phyloP scores from a whole-genome alignment of 2,329 filamentous ascomycete genomes.

The Botrytis tulipae region DNA sequence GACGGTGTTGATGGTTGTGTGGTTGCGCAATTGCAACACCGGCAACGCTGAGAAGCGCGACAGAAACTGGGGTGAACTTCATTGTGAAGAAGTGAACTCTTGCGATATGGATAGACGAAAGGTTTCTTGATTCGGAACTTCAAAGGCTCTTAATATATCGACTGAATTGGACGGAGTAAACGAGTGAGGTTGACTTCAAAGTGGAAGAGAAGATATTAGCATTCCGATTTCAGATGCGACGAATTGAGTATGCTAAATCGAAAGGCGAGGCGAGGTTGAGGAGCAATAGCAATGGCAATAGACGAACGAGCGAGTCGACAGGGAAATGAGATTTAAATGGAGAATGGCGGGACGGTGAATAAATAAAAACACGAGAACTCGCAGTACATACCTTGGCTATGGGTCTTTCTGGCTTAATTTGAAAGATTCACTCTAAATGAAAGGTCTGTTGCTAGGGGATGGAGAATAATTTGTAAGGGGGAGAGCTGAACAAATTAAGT shows the following conservation, averaged over 20 bases:
- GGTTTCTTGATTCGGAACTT: slow-evolving; percentile 17
- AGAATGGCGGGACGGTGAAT: slow-evolving; percentile 8
- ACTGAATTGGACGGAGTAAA: background rate
- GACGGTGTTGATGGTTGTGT: slow-evolving; percentile 58
- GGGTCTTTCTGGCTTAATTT: slow-evolving; percentile 20
- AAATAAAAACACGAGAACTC: background rate
- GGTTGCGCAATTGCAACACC: slow-evolving; percentile 57
- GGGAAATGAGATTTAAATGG: slow-evolving; percentile 1
- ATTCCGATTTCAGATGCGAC: slow-evolving; percentile 21
- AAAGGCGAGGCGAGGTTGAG: background rate
- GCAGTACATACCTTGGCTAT: slow-evolving; percentile 29
- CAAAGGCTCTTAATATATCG: slow-evolving; percentile 4
- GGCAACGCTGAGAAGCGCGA: slow-evolving; percentile 40
- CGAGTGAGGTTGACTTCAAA: slow-evolving; percentile 22
- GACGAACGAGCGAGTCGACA: background rate
- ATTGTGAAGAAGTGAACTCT: slow-evolving; percentile 39
- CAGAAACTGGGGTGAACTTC: slow-evolving; percentile 36
- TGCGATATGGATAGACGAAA: slow-evolving; percentile 32
- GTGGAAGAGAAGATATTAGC: slow-evolving; percentile 26
- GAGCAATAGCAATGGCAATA: background rate
- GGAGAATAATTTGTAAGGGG: slow-evolving; percentile 16
- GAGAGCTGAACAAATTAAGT: slow-evolving; percentile 16
- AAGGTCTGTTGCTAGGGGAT: slow-evolving; percentile 1
- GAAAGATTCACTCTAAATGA: slow-evolving; percentile 9
- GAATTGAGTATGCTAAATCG: background rate